Conservation (phyloP, 2,329 filamentous ascomycete species). For the Apiospora marii region DNA sequence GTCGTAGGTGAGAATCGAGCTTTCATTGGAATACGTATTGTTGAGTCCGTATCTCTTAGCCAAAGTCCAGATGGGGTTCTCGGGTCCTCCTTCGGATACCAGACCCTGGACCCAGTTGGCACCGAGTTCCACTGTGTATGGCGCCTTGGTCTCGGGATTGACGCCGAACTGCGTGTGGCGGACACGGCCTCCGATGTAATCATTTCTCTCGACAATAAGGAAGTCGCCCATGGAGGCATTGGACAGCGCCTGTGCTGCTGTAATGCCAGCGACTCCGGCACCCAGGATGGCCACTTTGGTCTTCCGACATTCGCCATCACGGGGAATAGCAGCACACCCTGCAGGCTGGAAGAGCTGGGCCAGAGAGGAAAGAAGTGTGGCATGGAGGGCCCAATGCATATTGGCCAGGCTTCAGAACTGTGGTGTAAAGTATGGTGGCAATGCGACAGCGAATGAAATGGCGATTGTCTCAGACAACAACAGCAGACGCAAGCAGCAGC, state of each 20-base stretch:
- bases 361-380: not conserved
- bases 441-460: not conserved
- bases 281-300: conserved; percentile 56
- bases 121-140: conserved; percentile 68
- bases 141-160: conserved; percentile 52
- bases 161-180: conserved; percentile 64
- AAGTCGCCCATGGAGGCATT: conserved; percentile 71
- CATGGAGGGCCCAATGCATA: not conserved
- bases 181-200: conserved; percentile 68
- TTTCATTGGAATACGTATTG: conserved; percentile 66
- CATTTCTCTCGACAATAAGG: conserved; percentile 69
- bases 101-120: conserved; percentile 67
- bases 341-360: not conserved
- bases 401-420: not conserved
- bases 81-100: conserved; percentile 44
- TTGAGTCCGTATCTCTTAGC: conserved; percentile 65
- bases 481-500: not conserved
- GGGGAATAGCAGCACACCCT: conserved; percentile 6
- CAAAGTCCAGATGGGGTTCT: conserved; percentile 70
- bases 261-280: conserved; percentile 69
- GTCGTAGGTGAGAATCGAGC: conserved; percentile 66
- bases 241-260: conserved; percentile 68
- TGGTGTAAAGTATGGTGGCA: not conserved
- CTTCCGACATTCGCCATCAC: conserved; percentile 38
- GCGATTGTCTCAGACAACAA: not conserved